Conservation (phyloP, 345 rosid genomes). For the Boechera stricta region DNA sequence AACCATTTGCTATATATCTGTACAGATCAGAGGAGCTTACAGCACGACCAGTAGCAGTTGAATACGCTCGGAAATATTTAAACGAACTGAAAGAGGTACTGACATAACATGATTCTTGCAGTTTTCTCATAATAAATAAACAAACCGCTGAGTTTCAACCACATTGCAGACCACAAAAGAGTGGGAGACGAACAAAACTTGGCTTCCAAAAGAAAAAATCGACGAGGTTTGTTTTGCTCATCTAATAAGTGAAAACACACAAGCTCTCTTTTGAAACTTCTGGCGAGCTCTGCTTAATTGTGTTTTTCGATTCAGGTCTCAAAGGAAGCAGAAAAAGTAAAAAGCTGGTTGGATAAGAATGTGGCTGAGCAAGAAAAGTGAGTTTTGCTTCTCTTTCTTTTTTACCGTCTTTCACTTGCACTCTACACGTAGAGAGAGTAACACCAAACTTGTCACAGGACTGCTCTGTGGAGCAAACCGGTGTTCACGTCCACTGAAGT, state of each 20-base stretch:
- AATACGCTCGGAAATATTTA: constrained; percentile 65
- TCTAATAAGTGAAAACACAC: neutral
- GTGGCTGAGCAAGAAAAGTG: constrained; percentile 82
- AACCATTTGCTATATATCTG: constrained; percentile 17
- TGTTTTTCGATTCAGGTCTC: constrained; percentile 52
- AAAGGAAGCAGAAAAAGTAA: constrained; percentile 65
- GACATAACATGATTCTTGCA: constrained; percentile 2
- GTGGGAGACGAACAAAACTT: constrained; percentile 81
- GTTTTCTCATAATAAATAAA: constrained; percentile 15
- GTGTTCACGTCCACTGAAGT: constrained; percentile 86
- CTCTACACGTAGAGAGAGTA: constrained; percentile 15
- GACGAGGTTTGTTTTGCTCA: constrained; percentile 61
- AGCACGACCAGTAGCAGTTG: constrained; percentile 76
- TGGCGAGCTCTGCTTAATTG: neutral
- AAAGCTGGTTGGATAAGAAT: constrained; percentile 85
- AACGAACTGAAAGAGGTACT: constrained; percentile 74
- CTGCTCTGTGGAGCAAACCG: constrained; percentile 60
- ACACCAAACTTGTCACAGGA: constrained; percentile 50
- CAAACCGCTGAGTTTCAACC: constrained; percentile 1
- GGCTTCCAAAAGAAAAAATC: constrained; percentile 85
- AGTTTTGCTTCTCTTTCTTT: constrained; percentile 41
- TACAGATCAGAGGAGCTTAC: constrained; percentile 78
- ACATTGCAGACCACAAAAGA: constrained; percentile 59
- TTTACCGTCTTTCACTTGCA: neutral
- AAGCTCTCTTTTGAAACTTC: neutral